Evolutionary conservation across 1,284 basidiomycete genomes (phyloP).

Genomic region (Mycena citricolor): DNA sequence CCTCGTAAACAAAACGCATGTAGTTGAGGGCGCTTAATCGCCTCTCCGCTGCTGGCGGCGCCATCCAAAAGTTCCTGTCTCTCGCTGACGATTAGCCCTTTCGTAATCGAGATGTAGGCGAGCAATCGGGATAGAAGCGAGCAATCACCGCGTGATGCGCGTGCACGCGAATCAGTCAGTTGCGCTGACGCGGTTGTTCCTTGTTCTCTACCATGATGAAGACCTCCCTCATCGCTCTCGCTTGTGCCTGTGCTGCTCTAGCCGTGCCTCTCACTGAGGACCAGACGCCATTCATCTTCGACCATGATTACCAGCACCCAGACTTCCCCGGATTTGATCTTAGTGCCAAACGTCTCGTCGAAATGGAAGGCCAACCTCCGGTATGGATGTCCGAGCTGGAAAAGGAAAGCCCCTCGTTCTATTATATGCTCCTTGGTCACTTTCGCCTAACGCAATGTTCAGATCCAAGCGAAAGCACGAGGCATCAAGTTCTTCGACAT

Average conservation of each 20-base stretch:
- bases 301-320: conserved; percentile 24
- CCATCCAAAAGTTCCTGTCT: too few relatives aligned
- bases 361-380: conserved; percentile 67
- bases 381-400: conserved; percentile 82
- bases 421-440: conserved; percentile 12
- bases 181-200: conserved; percentile 5
- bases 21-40: too few relatives aligned
- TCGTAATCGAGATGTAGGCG: too few relatives aligned
- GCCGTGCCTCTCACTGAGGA: conserved; percentile 33
- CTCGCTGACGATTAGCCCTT: too few relatives aligned
- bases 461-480: conserved; percentile 78
- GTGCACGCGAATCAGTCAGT: neutral
- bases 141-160: neutral
- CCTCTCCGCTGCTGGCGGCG: too few relatives aligned
- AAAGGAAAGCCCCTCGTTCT: conserved; percentile 57
- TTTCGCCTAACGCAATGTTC: conserved; percentile 4
- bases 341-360: conserved; percentile 69
- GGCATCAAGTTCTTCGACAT: conserved; percentile 86
- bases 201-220: conserved; percentile 43
- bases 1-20: too few relatives aligned
- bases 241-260: conserved; percentile 36
- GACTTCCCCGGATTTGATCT: conserved; percentile 47
- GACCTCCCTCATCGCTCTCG: conserved; percentile 41
- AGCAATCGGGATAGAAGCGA: too few relatives aligned
- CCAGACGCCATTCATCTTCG: conserved; percentile 34